phyloP scores from a whole-genome alignment of 2,329 filamentous ascomycete genomes.

The Penicillium sp. region DNA sequence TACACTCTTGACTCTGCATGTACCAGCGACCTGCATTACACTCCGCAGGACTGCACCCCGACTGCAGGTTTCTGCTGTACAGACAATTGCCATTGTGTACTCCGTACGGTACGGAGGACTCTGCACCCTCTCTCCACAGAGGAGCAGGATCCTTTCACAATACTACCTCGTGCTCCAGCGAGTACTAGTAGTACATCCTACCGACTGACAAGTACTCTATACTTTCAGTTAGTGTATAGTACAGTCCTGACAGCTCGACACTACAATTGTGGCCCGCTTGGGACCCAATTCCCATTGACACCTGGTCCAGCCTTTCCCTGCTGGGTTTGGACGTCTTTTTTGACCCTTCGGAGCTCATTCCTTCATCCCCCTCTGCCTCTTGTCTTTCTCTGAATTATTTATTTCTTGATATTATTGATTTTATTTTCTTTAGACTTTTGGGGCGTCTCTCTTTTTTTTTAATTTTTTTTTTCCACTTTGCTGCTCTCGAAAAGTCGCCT shows the following conservation, averaged over 20 bases:
- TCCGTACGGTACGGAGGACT: neutral
- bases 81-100: slow-evolving; percentile 19
- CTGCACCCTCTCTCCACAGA: neutral
- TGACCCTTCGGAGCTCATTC: neutral
- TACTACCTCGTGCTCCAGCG: neutral
- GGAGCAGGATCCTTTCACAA: neutral
- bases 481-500: slow-evolving; percentile 5
- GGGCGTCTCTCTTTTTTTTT: slow-evolving; percentile 11
- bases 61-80: neutral
- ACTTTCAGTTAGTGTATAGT: neutral
- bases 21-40: neutral
- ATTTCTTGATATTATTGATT: slow-evolving; percentile 3
- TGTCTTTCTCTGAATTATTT: slow-evolving; percentile 9
- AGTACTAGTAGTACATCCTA: neutral
- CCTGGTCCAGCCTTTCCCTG: neutral
- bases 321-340: neutral
- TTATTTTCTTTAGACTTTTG: slow-evolving; percentile 14
- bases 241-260: neutral
- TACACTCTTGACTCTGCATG: neutral
- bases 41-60: neutral
- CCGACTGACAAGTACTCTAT: neutral
- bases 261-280: neutral
- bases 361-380: slow-evolving; percentile 7
- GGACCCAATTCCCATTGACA: neutral
- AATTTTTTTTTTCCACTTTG: neutral